phyloP scores from a whole-genome alignment of 345 rosid species.

The Xanthoceras sorbifolium region DNA sequence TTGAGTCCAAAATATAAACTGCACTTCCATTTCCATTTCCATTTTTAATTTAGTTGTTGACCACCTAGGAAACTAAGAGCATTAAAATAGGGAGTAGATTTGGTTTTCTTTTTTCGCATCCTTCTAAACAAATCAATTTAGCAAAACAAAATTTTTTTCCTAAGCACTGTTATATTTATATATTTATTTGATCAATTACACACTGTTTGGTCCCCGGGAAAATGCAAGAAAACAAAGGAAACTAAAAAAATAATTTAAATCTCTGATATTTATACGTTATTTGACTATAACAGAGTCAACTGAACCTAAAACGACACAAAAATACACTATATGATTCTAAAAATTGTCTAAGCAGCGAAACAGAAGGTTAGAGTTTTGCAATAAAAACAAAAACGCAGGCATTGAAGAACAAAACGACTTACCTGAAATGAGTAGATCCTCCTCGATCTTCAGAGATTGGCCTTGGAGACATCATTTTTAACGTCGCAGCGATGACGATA shows the following conservation, averaged over 20 bases:
- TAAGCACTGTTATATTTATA: not conserved
- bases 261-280: not conserved
- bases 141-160: not conserved
- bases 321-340: not conserved
- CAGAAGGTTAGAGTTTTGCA: conserved; percentile 26
- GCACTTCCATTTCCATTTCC: not conserved
- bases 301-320: not conserved
- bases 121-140: not conserved
- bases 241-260: not conserved
- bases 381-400: not conserved
- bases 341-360: not conserved
- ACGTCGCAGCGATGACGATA: not conserved
- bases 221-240: conserved; percentile 12
- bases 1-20: not conserved
- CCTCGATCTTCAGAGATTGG: conserved; percentile 77
- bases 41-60: not conserved
- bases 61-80: not conserved
- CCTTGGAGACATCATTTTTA: conserved; percentile 77
- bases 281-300: not conserved
- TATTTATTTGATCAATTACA: not conserved
- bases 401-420: conserved; percentile 8
- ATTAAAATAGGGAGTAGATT: not conserved
- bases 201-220: conserved; percentile 3
- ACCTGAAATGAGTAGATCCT: conserved; percentile 79
- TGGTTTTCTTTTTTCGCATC: not conserved